A percentile compares a stretch with the other conserved stretches of the same genome.
These are phyloP conservation scores for Hyaloperonospora arabidopsidis DNA, from an alignment of 352 stramenopile genomes.

Conservation along the genomic window DNA sequence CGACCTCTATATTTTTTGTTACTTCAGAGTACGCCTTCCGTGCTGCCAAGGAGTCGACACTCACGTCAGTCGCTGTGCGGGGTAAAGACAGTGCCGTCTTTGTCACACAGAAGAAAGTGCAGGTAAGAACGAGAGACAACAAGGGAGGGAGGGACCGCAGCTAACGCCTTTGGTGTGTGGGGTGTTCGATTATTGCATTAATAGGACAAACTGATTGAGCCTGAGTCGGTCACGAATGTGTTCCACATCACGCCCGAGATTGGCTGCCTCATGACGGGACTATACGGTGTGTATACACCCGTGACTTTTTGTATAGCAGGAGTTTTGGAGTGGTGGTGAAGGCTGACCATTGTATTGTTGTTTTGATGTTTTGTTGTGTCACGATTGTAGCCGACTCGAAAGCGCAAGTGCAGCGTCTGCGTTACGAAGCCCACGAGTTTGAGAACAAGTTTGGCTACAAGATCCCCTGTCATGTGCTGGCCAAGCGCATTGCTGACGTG, in stretches of 20 bases:
- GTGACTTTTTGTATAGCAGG: background rate
- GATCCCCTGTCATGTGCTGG: constrained; percentile 91
- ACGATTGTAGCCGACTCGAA: constrained; percentile 83
- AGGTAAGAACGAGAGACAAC: constrained; percentile 39
- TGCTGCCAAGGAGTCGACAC: constrained; percentile 87
- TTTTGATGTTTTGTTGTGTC: no score
- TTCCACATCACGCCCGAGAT: constrained; percentile 95
- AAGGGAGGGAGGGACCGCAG: background rate
- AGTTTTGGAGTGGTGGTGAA: background rate
- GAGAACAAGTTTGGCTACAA: constrained; percentile 96
- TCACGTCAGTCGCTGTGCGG: constrained; percentile 94
- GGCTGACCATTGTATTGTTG: no score
- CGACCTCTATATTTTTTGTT: constrained; percentile 91
- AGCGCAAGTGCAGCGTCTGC: constrained; percentile 90
- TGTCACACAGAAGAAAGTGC: constrained; percentile 99
- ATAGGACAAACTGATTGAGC: constrained; percentile 92
- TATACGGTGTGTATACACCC: constrained; percentile 45
- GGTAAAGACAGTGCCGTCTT: constrained; percentile 91
- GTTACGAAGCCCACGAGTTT: constrained; percentile 97
- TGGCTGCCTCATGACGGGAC: constrained; percentile 92
- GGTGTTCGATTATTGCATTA: background rate
- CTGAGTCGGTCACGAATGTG: constrained; percentile 92
- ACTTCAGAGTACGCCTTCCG: constrained; percentile 97
- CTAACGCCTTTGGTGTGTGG: background rate
- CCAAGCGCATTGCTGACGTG: constrained; percentile 96